Base-by-base conservation (phyloP, 2,329 filamentous ascomycete genomes). In the Clathrospora elynae region DNA sequence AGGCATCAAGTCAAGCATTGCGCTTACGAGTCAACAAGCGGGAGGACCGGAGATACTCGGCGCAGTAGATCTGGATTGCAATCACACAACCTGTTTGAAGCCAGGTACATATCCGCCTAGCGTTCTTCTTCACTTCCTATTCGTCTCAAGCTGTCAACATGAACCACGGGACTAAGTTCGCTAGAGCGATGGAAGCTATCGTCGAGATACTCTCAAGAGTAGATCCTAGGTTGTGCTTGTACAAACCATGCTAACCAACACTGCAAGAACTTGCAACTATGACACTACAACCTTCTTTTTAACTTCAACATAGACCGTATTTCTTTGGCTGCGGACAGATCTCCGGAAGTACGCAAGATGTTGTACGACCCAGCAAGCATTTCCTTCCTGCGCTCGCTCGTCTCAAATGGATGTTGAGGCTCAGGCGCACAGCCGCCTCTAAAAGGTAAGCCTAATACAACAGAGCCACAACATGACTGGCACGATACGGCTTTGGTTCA, bases 391-490 rank as follows among this genome's bases (percentile, higher is more conserved):
- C 19, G 10, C 23, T 42, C 14, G 28, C 33, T 12, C 22, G 18
- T 8, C 20, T 18, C 35, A 25, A 32, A 29, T 23, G 26, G 33
- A 16, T 23, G 12, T n/a, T 9, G 24, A 28, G 13, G 29, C 11
- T 16, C 22, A 6, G 28, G 29, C 22, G 29, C 35, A 44, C 26
- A 35, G 40, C 31, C 30, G 34, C 20, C 22, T n/a, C 25, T 14
- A 12, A 19, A 36, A 11, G 20, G 19, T 13, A 37, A 38, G 38
- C 30, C 34, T 33, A 38, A 46, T 43, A 33, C 36, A 46, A 39
- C 49, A 17, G 35, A 29, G 42, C 43, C 46, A 50, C 43, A 42
- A 43, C 35, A 40, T 41, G 42, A 52, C 45, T 40, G 41, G 35
- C 35, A 34, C 31, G 18, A 17, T 23, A 36, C 30, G 33, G 23